phyloP scores from a whole-genome alignment of 257 asterid species.

The Fraxinus americana region DNA sequence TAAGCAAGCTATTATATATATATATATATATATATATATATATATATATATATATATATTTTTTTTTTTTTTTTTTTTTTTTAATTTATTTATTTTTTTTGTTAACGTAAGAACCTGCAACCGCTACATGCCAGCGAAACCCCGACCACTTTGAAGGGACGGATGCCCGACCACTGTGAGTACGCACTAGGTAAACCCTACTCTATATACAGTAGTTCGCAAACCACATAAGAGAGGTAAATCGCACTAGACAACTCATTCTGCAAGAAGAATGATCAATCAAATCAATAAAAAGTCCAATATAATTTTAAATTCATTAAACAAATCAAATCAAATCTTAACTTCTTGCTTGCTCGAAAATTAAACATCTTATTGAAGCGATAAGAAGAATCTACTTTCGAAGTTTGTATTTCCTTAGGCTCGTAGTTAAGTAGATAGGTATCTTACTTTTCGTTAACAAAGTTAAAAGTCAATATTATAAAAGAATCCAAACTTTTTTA shows the following conservation, averaged over 20 bases:
- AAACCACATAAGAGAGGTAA: too few species aligned
- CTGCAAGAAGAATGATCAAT: neutral
- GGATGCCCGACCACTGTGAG: too few species aligned
- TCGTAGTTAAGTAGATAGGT: neutral
- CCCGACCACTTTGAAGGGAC: neutral
- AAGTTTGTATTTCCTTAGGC: neutral
- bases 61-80: too few species aligned
- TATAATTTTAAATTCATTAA: too few species aligned
- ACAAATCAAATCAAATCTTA: neutral
- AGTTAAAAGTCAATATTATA: neutral
- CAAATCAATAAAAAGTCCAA: neutral
- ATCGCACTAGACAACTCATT: neutral
- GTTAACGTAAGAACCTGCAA: too few species aligned
- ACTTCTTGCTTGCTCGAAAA: neutral
- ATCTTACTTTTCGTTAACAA: neutral
- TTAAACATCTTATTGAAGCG: neutral
- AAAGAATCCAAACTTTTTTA: too few species aligned
- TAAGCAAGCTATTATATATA: neutral
- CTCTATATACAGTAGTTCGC: too few species aligned
- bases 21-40: too few species aligned
- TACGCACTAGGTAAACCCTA: too few species aligned
- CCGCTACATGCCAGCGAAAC: too few species aligned
- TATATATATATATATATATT: too few species aligned
- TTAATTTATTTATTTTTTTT: too few species aligned
- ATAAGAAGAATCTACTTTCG: neutral